These are phyloP conservation scores for Massariosphaeria phaeospora DNA, from an alignment of 495 filamentous ascomycete species.

Conservation along the genomic window DNA sequence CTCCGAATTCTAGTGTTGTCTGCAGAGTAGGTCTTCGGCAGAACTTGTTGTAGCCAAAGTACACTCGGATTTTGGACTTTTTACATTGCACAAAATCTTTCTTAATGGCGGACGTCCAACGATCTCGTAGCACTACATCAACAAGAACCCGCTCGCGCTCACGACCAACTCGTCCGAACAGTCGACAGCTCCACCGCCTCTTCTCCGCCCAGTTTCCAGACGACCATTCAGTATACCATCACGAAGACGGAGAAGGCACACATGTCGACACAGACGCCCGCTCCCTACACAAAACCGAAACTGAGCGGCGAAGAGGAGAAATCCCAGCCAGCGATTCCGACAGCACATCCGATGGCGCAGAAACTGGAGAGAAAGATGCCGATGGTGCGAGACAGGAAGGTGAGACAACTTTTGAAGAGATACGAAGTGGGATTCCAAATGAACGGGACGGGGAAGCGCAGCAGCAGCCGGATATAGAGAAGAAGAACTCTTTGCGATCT, in stretches of 20 bases:
- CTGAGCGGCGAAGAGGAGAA: constrained; percentile 4
- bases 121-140: background rate
- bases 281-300: constrained; percentile 16
- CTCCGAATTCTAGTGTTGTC: too few species aligned
- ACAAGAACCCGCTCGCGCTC: constrained; percentile 21
- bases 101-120: constrained; percentile 9
- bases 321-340: constrained; percentile 2
- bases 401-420: constrained; percentile 30
- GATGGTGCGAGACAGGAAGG: constrained; percentile 18
- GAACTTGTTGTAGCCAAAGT: background rate
- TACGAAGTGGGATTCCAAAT: constrained; percentile 32
- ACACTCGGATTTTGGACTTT: background rate
- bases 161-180: constrained; percentile 16
- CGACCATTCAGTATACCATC: constrained; percentile 34
- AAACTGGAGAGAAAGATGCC: constrained; percentile 15
- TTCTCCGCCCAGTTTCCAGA: constrained; percentile 29
- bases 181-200: constrained; percentile 20
- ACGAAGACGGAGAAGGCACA: constrained; percentile 21
- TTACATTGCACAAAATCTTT: background rate
- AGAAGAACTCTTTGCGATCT: constrained; percentile 34
- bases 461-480: constrained; percentile 26
- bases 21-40: too few species aligned
- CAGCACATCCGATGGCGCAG: constrained; percentile 11
- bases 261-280: constrained; percentile 11
- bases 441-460: constrained; percentile 37